These are phyloP conservation scores for Geotrichum carabidarum DNA, from an alignment of 1,139 yeast species.

Conservation along the genomic window DNA sequence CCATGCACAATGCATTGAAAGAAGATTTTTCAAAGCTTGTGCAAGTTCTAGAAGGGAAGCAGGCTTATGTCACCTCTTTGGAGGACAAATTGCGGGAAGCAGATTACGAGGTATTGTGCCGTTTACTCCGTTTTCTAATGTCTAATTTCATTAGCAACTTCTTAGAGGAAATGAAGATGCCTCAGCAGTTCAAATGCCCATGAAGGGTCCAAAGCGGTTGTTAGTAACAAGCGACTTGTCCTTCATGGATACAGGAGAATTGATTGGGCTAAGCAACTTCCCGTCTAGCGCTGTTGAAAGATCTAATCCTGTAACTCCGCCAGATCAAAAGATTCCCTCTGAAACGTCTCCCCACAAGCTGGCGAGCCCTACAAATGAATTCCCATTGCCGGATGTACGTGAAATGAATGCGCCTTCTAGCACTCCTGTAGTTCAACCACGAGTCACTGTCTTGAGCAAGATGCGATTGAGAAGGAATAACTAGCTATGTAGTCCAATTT, in stretches of 20 bases:
- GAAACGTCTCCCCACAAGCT: conserved; percentile 14
- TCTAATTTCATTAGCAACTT: conserved; percentile 9
- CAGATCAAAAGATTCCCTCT: conserved; percentile 12
- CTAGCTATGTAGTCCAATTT: no score
- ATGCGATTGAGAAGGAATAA: no score
- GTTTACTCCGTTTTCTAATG: background rate
- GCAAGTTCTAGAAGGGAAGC: conserved; percentile 11
- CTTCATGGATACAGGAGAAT: conserved; percentile 10
- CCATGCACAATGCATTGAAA: conserved; percentile 12
- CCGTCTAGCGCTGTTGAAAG: background rate
- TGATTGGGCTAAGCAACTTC: background rate
- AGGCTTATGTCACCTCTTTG: conserved; percentile 1
- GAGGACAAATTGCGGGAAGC: conserved; percentile 16
- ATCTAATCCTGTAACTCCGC: conserved; percentile 13
- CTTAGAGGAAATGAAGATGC: conserved; percentile 3
- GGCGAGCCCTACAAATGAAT: conserved; percentile 7
- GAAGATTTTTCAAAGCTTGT: conserved; percentile 5
- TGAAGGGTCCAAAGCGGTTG: conserved; percentile 3
- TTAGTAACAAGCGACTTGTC: conserved; percentile 14
- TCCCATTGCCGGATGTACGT: no score
- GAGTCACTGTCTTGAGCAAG: no score
- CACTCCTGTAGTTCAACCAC: no score
- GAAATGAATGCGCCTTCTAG: no score
- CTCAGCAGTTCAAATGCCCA: background rate
- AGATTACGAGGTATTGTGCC: conserved; percentile 16